These are phyloP conservation scores for Phytophthora europaea DNA, from an alignment of 352 stramenopile genomes.

Conservation along the genomic window DNA sequence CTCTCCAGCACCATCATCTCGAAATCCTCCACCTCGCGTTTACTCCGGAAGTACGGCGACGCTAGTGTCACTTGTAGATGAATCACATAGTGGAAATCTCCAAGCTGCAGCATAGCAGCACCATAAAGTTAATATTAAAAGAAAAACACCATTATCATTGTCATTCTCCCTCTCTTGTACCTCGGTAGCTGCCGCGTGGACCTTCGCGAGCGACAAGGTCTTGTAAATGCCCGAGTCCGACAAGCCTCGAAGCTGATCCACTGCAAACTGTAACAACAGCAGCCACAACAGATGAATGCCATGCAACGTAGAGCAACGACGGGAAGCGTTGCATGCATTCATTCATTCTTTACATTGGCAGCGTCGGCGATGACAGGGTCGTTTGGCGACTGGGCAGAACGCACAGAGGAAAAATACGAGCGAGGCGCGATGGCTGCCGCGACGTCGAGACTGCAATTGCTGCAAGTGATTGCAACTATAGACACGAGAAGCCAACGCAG, in stretches of 20 bases:
- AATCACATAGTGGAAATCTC: conserved; percentile 86
- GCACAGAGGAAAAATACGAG: conserved; percentile 41
- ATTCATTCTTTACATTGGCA: conserved; percentile 42
- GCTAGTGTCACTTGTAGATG: conserved; percentile 71
- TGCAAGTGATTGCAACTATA: neutral
- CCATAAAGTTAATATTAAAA: neutral
- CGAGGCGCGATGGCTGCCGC: conserved; percentile 28
- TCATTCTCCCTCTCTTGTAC: conserved; percentile 17
- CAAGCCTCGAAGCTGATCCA: conserved; percentile 62
- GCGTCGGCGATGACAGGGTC: conserved; percentile 58
- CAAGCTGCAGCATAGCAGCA: conserved; percentile 42
- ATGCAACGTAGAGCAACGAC: neutral
- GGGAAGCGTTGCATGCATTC: neutral
- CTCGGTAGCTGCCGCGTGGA: conserved; percentile 67
- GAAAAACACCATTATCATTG: neutral
- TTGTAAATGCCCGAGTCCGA: conserved; percentile 82
- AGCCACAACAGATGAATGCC: neutral
- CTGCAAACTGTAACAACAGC: conserved; percentile 56
- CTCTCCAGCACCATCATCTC: conserved; percentile 84
- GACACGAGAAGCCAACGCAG: conserved; percentile 2
- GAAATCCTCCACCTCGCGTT: conserved; percentile 62
- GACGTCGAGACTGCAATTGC: neutral
- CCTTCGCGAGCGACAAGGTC: conserved; percentile 60
- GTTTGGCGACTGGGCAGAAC: conserved; percentile 32
- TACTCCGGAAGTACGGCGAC: conserved; percentile 80